Evolutionary conservation across 805 yeast species (phyloP).

Genomic region (Nakazawaea sp.): DNA sequence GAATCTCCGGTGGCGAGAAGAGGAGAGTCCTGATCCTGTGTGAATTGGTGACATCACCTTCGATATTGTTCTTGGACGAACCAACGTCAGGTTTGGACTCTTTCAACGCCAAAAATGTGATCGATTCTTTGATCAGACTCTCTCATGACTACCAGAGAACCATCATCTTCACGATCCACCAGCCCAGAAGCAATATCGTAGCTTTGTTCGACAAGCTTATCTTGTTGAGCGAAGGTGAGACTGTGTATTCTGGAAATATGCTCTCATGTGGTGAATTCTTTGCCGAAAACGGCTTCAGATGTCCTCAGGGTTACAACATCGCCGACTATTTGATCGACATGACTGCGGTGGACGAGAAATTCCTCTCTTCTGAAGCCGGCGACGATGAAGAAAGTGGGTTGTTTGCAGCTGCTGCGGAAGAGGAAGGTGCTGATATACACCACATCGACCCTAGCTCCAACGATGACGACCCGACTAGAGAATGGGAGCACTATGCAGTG

Average conservation of each 20-base stretch:
- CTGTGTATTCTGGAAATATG: constrained; percentile 87
- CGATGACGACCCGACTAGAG: constrained; percentile 54
- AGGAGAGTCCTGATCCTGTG: constrained; percentile 91
- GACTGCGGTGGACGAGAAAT: constrained; percentile 55
- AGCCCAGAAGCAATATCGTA: constrained; percentile 94
- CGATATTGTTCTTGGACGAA: constrained; percentile 78
- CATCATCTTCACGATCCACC: constrained; percentile 89
- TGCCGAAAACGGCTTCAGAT: constrained; percentile 62
- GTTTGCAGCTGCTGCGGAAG: constrained; percentile 17
- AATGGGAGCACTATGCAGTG: constrained; percentile 82
- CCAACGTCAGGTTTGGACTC: constrained; percentile 96
- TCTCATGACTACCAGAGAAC: constrained; percentile 82
- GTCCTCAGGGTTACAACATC: constrained; percentile 87
- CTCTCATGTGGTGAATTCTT: constrained; percentile 70
- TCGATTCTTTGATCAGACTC: constrained; percentile 75
- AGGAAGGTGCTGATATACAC: constrained; percentile 22
- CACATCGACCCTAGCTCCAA: constrained; percentile 17
- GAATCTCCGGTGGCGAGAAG: constrained; percentile 91
- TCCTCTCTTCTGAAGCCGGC: constrained; percentile 10
- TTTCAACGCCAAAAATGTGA: constrained; percentile 85
- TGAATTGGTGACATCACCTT: constrained; percentile 84
- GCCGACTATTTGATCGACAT: constrained; percentile 92
- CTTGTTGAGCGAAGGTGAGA: constrained; percentile 74
- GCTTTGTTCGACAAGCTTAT: constrained; percentile 80
- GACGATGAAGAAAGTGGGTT: constrained; percentile 14